Conservation (phyloP, 2,329 filamentous ascomycete species). For the Boeremia lycopersici region DNA sequence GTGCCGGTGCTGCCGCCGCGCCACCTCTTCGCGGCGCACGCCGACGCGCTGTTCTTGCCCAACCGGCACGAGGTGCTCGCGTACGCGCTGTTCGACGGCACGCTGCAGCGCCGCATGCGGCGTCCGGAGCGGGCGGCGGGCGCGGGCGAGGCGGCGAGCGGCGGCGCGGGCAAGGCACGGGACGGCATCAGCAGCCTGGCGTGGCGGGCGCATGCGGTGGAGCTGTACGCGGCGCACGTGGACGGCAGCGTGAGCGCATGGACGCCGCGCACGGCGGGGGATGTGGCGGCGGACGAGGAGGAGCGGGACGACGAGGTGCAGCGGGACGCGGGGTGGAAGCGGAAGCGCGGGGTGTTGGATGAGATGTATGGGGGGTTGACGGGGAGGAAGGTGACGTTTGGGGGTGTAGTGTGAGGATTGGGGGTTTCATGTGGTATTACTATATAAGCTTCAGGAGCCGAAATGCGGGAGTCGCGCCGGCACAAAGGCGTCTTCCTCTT, state of each 20-base stretch:
- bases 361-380: constrained; percentile 81
- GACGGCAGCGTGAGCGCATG: constrained; percentile 85
- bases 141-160: constrained; percentile 2
- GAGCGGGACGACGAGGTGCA: constrained; percentile 47
- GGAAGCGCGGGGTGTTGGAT: constrained; percentile 79
- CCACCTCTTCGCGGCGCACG: constrained; percentile 59
- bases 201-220: constrained; percentile 73
- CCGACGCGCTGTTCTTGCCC: constrained; percentile 77
- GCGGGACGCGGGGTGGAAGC: constrained; percentile 53
- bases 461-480: constrained; percentile 46
- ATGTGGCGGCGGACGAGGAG: constrained; percentile 51
- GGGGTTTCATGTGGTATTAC: too few relatives aligned
- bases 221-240: constrained; percentile 81
- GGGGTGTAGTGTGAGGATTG: constrained; percentile 14
- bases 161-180: constrained; percentile 30
- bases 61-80: constrained; percentile 77
- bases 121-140: constrained; percentile 56
- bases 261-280: constrained; percentile 65
- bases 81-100: constrained; percentile 79
- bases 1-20: constrained; percentile 63
- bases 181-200: constrained; percentile 72
- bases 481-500: constrained; percentile 32
- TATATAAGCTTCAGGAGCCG: constrained; percentile 7
- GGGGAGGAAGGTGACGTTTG: constrained; percentile 69
- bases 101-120: constrained; percentile 71